Evolutionary conservation across 352 stramenopile species (phyloP), one percentile per base, ranked within the genome.

Genomic region (Thalassiosira livingstoniorum): DNA sequence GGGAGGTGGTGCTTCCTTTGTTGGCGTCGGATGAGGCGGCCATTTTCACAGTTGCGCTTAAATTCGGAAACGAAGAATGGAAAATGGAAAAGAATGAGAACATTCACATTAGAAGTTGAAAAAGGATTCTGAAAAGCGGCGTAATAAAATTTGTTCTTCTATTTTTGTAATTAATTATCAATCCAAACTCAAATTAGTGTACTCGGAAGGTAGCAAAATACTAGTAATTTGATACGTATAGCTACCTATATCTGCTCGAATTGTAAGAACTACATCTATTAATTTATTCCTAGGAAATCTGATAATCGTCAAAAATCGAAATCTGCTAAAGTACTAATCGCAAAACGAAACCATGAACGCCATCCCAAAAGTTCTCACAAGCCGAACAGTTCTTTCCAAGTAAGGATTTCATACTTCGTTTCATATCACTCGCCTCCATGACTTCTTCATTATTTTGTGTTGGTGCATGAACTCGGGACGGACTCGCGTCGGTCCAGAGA

Each of bases 321-420:
- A 51, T 51, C 18, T 51, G 7, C 42, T 7, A 18, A 18, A 51
- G 42, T 18, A 7, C 7, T 51, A 18, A 7, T 18, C 18, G 7
- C 42, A 51, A 51, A 55, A 35, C 32, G 34, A 21, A 3, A 71
- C 43, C 63, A 80, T 80, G 71, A 61, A 55, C 21, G 68, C 65
- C 25, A 77, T 82, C 68, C 75, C 75, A 32, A 54, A 54, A 64
- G 58, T 82, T 35, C 66, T 82, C 21, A 82, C 75, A 29, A 82
- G 58, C 47, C 75, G 75, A 55, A 58, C 61, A 25, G 75, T 77
- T 42, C 29, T 82, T 13, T 76, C 75, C 32, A 82, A 76, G 75
- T 82, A 53, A 77, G 75, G 61, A 10, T 15, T 60, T 54, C 18
- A n/a, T 35, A 39, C 55, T 73, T 60, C 5, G 34, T 73, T 47